Evolutionary conservation across 306 rosid genomes (phyloP), one percentile per base, ranked within the genome.

Genomic region (Aeschynomene evenia): DNA sequence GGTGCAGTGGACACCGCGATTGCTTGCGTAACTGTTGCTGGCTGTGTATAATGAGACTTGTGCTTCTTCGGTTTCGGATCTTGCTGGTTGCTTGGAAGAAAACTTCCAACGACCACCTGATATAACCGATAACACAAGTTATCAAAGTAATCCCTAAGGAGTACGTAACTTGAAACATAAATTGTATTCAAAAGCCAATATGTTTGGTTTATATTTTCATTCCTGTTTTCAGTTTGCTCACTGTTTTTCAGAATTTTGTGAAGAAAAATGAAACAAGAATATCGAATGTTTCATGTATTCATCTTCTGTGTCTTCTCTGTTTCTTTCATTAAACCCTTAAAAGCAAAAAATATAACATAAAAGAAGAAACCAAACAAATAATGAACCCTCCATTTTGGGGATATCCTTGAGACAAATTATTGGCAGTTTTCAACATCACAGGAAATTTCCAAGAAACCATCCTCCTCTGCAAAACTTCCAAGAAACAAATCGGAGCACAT

Each of bases 51-150:
- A 53, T 84, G 79, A 12, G 79, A 54, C 67, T 81, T 86, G 5
- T 58, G 79, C 74, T 86, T 89, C 83, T 85, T 89, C 5, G 80
- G 70, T 65, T 81, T 89, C 50, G 26, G 87, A 39, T 83, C 92
- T 11, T 70, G 87, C 24, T 85, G 88, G 74, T 57, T 86, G 73
- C 70, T 77, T 39, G 88, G 90, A 36, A 89, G 81, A 73, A 89
- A 89, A 74, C 96, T 89, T 49, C 87, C 96, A 9, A 89, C 90
- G 28, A 89, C 88, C 72, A 89, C 88, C 92, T 88, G 86, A 62
- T 42, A 66, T 23, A 21, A 70, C 19, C 66, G 9, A 73, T 68
- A 2, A 55, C 37, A 68, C 8, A 42, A 29, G 23, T 14, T 6
- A 53, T 36, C 8, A 13, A 71, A 53, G 55, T 58, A 45, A 14